Conservation (phyloP, 768 basidiomycete genomes). For the Amanita molliuscula region DNA sequence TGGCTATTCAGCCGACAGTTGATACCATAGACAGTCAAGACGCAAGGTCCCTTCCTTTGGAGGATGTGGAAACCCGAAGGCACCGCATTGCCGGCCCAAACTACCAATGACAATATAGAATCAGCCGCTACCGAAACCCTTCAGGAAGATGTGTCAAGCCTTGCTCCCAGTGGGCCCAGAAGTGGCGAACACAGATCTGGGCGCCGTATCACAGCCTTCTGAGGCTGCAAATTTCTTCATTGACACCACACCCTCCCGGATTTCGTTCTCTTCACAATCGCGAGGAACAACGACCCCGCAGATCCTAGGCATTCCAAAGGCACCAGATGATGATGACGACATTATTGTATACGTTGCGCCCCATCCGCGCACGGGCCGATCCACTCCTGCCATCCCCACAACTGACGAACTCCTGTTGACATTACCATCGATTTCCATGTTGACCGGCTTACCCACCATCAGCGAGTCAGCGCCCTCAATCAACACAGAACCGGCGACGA, state of each 20-base stretch:
- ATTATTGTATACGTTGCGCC: conserved; percentile 73
- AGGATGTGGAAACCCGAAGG: background rate
- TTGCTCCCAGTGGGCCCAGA: background rate
- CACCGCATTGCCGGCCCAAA: background rate
- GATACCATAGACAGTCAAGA: no score
- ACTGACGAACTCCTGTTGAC: conserved; percentile 2
- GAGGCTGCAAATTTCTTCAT: conserved; percentile 21
- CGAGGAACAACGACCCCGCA: conserved; percentile 11
- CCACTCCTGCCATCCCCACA: conserved; percentile 6
- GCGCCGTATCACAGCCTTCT: background rate
- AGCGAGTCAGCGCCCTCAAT: background rate
- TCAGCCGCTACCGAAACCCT: background rate
- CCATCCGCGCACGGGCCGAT: conserved; percentile 36
- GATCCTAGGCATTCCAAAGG: conserved; percentile 11
- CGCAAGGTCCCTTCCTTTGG: no score
- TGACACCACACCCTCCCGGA: conserved; percentile 27
- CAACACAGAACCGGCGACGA: background rate
- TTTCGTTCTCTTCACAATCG: conserved; percentile 8
- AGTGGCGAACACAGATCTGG: no score
- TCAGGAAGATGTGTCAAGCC: background rate
- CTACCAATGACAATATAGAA: background rate
- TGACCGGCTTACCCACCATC: conserved; percentile 14
- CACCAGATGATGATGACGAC: conserved; percentile 43
- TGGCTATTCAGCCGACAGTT: no score
- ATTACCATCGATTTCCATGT: conserved; percentile 12